These are phyloP conservation scores for Basidiobolus meristosporus DNA, from an alignment of 371 early-diverging fungal species.

Conservation along the genomic window DNA sequence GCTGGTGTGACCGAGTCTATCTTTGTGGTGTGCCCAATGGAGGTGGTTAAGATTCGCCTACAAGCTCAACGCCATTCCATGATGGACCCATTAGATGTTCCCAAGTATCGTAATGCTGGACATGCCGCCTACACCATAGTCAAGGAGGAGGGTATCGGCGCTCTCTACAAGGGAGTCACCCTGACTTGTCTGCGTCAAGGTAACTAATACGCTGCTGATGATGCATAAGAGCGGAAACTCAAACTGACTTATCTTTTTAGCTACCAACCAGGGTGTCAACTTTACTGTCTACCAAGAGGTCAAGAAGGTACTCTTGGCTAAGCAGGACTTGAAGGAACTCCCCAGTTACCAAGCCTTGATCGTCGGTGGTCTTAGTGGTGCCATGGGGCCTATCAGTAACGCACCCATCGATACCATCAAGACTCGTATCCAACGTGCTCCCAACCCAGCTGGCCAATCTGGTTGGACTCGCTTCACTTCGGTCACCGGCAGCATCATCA, in stretches of 20 bases:
- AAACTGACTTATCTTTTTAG: constrained; percentile 12
- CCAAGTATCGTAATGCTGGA: constrained; percentile 88
- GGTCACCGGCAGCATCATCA: constrained; percentile 48
- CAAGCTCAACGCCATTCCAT: constrained; percentile 92
- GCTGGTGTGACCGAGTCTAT: constrained; percentile 95
- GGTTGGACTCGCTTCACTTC: constrained; percentile 65
- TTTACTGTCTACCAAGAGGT: constrained; percentile 92
- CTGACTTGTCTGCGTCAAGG: constrained; percentile 89
- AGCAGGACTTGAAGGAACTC: constrained; percentile 47
- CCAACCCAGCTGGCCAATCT: constrained; percentile 35
- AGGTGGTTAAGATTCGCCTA: constrained; percentile 90
- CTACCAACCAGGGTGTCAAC: constrained; percentile 96
- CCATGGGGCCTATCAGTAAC: constrained; percentile 91
- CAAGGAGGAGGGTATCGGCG: constrained; percentile 76
- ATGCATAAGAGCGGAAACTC: background rate
- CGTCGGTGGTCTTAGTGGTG: constrained; percentile 88
- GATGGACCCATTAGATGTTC: constrained; percentile 89
- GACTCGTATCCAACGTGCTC: constrained; percentile 85
- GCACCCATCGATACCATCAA: constrained; percentile 97
- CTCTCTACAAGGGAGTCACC: constrained; percentile 89
- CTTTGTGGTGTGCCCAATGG: constrained; percentile 94
- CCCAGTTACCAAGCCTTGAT: constrained; percentile 83
- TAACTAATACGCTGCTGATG: constrained; percentile 17
- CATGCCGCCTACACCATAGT: constrained; percentile 85
- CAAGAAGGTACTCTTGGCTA: constrained; percentile 40